Conservation (phyloP, 305 asterid species). For the Stenogyne calaminthoides region DNA sequence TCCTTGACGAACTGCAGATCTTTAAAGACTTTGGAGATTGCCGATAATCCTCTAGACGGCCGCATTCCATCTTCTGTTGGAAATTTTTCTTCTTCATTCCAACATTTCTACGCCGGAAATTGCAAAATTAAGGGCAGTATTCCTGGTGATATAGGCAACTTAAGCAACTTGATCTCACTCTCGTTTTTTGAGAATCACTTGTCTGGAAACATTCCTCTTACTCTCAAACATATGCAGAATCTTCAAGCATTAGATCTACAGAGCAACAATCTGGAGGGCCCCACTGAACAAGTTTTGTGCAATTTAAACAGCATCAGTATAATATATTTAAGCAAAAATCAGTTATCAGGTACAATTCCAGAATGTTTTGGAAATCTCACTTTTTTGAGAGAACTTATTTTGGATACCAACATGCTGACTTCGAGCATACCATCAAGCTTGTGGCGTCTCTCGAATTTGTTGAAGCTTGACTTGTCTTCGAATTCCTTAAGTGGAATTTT, state of each 20-base stretch:
- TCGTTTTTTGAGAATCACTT: not conserved
- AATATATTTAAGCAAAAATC: not conserved
- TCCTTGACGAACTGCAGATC: slow-evolving; percentile 5
- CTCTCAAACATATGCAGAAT: not conserved
- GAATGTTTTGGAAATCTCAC: no score
- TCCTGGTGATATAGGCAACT: not conserved
- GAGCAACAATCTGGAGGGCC: not conserved
- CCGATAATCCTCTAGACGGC: not conserved
- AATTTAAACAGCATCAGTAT: not conserved
- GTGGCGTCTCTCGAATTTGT: not conserved
- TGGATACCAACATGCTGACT: no score
- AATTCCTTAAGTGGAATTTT: not conserved
- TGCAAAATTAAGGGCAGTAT: not conserved
- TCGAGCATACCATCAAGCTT: no score
- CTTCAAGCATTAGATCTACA: not conserved
- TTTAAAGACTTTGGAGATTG: not conserved
- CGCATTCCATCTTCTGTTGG: not conserved
- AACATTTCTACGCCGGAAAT: not conserved
- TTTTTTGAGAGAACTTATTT: no score
- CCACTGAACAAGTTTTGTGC: not conserved
- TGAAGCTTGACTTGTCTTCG: not conserved
- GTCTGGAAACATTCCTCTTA: not conserved
- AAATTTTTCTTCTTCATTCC: not conserved
- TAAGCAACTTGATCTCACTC: not conserved
- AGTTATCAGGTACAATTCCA: no score